Conservation (phyloP, 176 grass and related monocot genomes). For the Cocos nucifera region DNA sequence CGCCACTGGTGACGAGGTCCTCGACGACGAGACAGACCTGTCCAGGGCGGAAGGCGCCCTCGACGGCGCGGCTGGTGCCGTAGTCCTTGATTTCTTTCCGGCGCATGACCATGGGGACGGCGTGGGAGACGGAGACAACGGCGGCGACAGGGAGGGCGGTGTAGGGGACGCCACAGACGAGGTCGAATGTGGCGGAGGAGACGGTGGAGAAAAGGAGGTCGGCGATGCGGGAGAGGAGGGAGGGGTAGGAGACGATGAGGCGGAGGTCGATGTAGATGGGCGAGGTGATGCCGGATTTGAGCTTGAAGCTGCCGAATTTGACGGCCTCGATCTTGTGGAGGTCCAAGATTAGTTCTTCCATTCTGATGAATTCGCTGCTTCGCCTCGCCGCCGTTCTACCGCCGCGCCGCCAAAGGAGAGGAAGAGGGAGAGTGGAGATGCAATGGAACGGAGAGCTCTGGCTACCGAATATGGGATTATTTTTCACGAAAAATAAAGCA, state of each 20-base stretch:
- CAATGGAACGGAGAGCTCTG: too few species aligned
- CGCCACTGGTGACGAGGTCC: conserved; percentile 87
- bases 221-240: conserved; percentile 57
- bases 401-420: not conserved
- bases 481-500: not conserved
- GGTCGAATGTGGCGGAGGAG: conserved; percentile 26
- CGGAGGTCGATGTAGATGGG: conserved; percentile 99
- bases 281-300: conserved; percentile 90
- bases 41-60: conserved; percentile 45
- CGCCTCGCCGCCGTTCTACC: conserved; percentile 12
- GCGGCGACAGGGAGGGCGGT: conserved; percentile 89
- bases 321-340: conserved; percentile 83
- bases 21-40: conserved; percentile 72
- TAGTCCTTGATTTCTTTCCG: conserved; percentile 91
- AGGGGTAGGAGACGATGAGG: conserved; percentile 76
- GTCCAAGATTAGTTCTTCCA: conserved; percentile 60
- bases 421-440: not conserved
- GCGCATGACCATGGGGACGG: conserved; percentile 88
- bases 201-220: conserved; percentile 47
- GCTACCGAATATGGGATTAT: not conserved
- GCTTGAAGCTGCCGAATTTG: conserved; percentile 77
- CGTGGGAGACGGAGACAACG: conserved; percentile 47
- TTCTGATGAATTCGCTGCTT: conserved; percentile 46
- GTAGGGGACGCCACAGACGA: conserved; percentile 91
- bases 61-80: conserved; percentile 82